These are phyloP conservation scores for Hypoxylon rubiginosum DNA, from an alignment of 2,329 filamentous ascomycete genomes.

Conservation along the genomic window DNA sequence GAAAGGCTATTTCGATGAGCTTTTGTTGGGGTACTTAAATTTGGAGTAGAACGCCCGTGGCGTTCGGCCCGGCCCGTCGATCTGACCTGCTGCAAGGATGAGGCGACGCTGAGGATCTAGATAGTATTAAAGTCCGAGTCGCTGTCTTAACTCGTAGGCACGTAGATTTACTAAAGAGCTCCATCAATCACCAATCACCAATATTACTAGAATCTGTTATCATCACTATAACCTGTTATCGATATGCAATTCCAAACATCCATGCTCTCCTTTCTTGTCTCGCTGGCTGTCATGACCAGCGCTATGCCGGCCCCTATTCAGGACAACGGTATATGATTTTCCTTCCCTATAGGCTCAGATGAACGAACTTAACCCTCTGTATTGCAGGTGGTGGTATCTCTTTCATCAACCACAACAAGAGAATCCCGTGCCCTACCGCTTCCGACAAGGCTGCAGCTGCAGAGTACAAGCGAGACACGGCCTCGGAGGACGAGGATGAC, in stretches of 20 bases:
- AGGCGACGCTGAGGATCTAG: no score
- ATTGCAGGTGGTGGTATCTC: not conserved
- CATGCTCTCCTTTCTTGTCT: conserved; percentile 15
- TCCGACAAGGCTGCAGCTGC: not conserved
- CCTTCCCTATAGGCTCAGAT: not conserved
- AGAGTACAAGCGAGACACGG: conserved; percentile 1
- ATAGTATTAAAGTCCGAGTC: no score
- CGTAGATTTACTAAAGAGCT: no score
- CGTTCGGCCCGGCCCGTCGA: no score
- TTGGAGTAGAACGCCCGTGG: no score
- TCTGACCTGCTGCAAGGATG: no score
- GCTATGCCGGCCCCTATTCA: conserved; percentile 7
- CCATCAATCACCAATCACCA: no score
- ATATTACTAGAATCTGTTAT: no score
- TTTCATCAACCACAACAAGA: not conserved
- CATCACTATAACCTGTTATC: not conserved
- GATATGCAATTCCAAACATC: conserved; percentile 19
- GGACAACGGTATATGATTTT: not conserved
- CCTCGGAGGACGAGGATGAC: conserved; percentile 3
- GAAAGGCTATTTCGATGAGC: no score
- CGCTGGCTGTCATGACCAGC: conserved; percentile 8
- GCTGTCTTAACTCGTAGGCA: no score
- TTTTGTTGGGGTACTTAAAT: no score
- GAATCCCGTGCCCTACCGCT: not conserved
- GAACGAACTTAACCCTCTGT: not conserved